Evolutionary conservation across 1,284 basidiomycete species (phyloP).

Genomic region (Boletellus sp.): DNA sequence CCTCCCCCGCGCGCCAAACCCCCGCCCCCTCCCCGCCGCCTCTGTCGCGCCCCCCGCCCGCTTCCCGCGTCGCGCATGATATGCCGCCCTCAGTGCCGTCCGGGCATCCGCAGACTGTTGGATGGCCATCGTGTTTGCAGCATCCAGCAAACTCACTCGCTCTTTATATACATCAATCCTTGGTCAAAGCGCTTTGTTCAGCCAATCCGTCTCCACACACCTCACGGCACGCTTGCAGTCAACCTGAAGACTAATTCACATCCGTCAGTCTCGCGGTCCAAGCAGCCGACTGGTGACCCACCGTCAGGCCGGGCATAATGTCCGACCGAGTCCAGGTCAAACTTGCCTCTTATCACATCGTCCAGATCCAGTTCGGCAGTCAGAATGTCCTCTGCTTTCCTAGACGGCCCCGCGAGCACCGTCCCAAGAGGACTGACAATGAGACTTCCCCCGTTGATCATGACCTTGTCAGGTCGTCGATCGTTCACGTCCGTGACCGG

Average conservation of each 20-base stretch:
- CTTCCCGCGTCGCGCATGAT: constrained; percentile 13
- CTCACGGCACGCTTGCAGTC: neutral
- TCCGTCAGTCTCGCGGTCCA: constrained; percentile 8
- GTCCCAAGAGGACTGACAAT: constrained; percentile 68
- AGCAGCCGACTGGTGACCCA: constrained; percentile 30
- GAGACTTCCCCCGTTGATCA: constrained; percentile 67
- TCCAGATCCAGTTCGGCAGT: constrained; percentile 64
- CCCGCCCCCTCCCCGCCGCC: neutral
- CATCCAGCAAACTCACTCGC: neutral
- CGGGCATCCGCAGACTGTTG: constrained; percentile 29
- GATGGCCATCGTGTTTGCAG: constrained; percentile 18
- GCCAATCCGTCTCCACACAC: no score
- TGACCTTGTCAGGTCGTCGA: constrained; percentile 50
- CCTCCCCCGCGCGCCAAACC: constrained; percentile 20
- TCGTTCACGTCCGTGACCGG: constrained; percentile 40
- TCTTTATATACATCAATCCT: constrained; percentile 26
- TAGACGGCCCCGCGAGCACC: constrained; percentile 66
- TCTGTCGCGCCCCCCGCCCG: neutral
- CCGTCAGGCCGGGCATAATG: constrained; percentile 67
- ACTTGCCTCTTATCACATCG: constrained; percentile 61
- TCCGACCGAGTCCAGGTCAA: constrained; percentile 69
- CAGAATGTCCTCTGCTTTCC: constrained; percentile 57
- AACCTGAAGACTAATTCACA: constrained; percentile 27
- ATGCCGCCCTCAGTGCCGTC: constrained; percentile 21
- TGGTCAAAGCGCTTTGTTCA: constrained; percentile 7